phyloP scores from a whole-genome alignment of 2,329 filamentous ascomycete species.

The Sphaerulina vaccinii region DNA sequence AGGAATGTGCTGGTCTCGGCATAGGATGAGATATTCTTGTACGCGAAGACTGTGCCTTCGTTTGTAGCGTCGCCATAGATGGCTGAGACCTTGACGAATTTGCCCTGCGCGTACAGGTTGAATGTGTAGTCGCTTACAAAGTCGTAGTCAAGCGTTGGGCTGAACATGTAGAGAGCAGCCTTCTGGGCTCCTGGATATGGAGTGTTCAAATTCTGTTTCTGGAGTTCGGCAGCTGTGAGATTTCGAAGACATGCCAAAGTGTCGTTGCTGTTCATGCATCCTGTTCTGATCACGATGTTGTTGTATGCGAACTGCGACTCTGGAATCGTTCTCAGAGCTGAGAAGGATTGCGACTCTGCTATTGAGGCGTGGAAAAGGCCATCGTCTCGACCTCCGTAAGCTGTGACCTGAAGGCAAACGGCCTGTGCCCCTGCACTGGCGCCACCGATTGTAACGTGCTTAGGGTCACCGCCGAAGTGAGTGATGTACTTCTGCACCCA shows the following conservation, averaged over 20 bases:
- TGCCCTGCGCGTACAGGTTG: conserved; percentile 48
- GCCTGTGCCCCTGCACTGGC: conserved; percentile 67
- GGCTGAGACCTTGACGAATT: conserved; percentile 54
- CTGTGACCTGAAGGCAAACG: conserved; percentile 63
- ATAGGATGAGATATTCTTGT: conserved; percentile 48
- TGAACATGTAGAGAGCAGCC: conserved; percentile 52
- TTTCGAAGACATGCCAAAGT: conserved; percentile 52
- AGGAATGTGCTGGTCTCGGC: conserved; percentile 57
- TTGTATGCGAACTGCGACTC: conserved; percentile 55
- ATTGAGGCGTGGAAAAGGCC: conserved; percentile 54
- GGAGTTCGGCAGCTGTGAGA: conserved; percentile 46
- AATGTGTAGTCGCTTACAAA: conserved; percentile 54
- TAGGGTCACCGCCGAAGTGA: conserved; percentile 67
- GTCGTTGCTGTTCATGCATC: conserved; percentile 42
- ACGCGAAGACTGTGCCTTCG: conserved; percentile 64
- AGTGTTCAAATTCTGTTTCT: conserved; percentile 47
- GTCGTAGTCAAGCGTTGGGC: conserved; percentile 52
- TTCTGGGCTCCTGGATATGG: conserved; percentile 47
- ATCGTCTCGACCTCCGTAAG: conserved; percentile 50
- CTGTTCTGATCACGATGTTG: conserved; percentile 50
- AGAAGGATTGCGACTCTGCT: conserved; percentile 56
- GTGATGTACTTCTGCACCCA: conserved; percentile 68
- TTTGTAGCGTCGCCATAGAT: conserved; percentile 60
- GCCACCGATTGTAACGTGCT: conserved; percentile 67
- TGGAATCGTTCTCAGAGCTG: conserved; percentile 47